Evolutionary conservation across 2,329 filamentous ascomycete species (phyloP).

Genomic region (Zarea fungicola): DNA sequence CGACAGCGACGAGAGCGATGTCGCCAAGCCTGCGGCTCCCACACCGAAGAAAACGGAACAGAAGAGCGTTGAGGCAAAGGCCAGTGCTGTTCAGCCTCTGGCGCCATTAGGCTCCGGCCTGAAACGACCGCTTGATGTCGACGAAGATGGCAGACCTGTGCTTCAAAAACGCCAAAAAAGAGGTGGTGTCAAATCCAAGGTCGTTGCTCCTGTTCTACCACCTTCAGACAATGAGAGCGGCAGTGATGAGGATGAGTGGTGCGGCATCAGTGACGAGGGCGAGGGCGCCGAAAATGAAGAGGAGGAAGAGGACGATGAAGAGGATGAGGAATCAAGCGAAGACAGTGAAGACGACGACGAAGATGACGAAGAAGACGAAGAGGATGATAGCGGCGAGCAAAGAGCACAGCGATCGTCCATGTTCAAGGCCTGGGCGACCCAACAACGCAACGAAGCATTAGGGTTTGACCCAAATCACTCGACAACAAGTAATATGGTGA

Average conservation of each 20-base stretch:
- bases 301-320: constrained; percentile 23
- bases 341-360: constrained; percentile 27
- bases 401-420: constrained; percentile 47
- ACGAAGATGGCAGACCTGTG: constrained; percentile 72
- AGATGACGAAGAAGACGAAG: constrained; percentile 27
- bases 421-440: constrained; percentile 91
- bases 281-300: constrained; percentile 23
- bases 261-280: constrained; percentile 53
- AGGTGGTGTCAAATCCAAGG: constrained; percentile 53
- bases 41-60: constrained; percentile 8
- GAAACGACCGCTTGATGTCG: constrained; percentile 79
- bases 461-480: constrained; percentile 52
- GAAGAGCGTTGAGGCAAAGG: background rate
- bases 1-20: constrained; percentile 22
- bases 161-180: constrained; percentile 77
- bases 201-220: constrained; percentile 37
- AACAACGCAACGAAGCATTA: constrained; percentile 77
- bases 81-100: constrained; percentile 6
- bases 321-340: constrained; percentile 25
- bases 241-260: constrained; percentile 49
- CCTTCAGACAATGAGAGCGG: constrained; percentile 29
- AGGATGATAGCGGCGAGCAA: constrained; percentile 24
- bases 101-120: constrained; percentile 64
- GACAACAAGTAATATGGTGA: constrained; percentile 39
- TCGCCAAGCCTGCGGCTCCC: constrained; percentile 7